Conservation (phyloP, 805 yeast genomes). For the Blastobotrys robertii region DNA sequence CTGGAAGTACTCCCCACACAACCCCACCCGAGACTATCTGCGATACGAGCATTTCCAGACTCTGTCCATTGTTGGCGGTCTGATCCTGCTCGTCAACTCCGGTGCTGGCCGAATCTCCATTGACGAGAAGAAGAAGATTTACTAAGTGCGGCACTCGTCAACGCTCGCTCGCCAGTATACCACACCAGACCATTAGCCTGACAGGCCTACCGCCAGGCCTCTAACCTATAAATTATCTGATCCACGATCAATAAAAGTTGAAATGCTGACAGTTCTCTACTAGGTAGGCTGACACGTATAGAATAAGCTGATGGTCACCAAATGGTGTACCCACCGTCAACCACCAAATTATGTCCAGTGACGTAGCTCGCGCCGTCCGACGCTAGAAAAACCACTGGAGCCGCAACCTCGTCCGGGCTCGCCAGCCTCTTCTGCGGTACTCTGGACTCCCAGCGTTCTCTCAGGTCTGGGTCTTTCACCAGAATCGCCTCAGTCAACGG, state of each 20-base stretch:
- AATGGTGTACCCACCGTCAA: slow-evolving; percentile 81
- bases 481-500: slow-evolving; percentile 68
- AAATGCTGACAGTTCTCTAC: no score
- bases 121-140: slow-evolving; percentile 92
- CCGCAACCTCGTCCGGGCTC: slow-evolving; percentile 74
- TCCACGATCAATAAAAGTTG: not conserved
- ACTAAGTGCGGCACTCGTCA: slow-evolving; percentile 36
- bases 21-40: slow-evolving; percentile 76
- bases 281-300: no score
- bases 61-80: slow-evolving; percentile 88
- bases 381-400: slow-evolving; percentile 64
- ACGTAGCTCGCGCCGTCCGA: slow-evolving; percentile 69
- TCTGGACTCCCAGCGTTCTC: slow-evolving; percentile 61
- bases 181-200: no score
- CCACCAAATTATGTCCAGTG: slow-evolving; percentile 74
- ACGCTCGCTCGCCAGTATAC: no score
- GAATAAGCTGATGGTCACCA: no score
- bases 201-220: no score
- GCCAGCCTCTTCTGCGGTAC: slow-evolving; percentile 79
- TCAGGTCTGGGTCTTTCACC: slow-evolving; percentile 38
- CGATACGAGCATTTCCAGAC: slow-evolving; percentile 94
- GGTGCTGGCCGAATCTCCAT: slow-evolving; percentile 94
- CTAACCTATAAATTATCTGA: no score
- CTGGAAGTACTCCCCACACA: slow-evolving; percentile 67
- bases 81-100: slow-evolving; percentile 79